Evolutionary conservation across 805 yeast genomes (phyloP), one percentile per base, ranked within the genome.

Genomic region (Maudiozyma saulgeensis): DNA sequence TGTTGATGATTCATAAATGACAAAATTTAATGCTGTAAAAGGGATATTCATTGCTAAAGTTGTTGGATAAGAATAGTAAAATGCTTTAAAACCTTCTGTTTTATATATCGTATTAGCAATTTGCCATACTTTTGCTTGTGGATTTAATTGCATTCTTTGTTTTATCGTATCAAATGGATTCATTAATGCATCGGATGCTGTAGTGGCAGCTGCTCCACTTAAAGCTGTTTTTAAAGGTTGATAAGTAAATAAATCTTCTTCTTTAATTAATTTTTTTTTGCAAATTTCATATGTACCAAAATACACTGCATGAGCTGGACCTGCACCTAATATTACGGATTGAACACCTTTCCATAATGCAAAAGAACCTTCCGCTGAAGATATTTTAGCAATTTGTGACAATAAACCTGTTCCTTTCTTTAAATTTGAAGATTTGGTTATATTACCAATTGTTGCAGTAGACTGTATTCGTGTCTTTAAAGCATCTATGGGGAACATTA

Each of bases 301-400:
- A 68, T 93, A 93, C 6, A 93, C 85, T 2, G 98, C 99, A 70
- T 93, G 99, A 4, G 99, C 98, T 4, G 99, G 99, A 11, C 99
- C 99, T 9, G 99, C 98, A 43, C 99, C 99, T 51, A 91, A 62
- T 3, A 90, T 82, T 52, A 93, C 95, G 0, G 96, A 86, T 26
- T 88, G 82, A 16, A 91, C 87, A 49, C 99, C 99, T 62, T 96
- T 77, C 96, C 98, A 93, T 32, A 93, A 75, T 1, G 96, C 87
- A 45, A 78, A 62, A 2, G 95, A 84, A 1, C 99, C 99, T 67
- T 93, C 99, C 13, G 84, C 74, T 15, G 96, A 78, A 13, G 88
- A 75, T 50, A 93, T 89, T 56, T 77, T 77, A n/a, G 87, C 73
- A 42, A 89, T 81, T 25, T 95, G 81, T 43, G 77, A 73, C 18